phyloP scores from a whole-genome alignment of 441 rosid genomes.

The Adansonia madagascariensis region DNA sequence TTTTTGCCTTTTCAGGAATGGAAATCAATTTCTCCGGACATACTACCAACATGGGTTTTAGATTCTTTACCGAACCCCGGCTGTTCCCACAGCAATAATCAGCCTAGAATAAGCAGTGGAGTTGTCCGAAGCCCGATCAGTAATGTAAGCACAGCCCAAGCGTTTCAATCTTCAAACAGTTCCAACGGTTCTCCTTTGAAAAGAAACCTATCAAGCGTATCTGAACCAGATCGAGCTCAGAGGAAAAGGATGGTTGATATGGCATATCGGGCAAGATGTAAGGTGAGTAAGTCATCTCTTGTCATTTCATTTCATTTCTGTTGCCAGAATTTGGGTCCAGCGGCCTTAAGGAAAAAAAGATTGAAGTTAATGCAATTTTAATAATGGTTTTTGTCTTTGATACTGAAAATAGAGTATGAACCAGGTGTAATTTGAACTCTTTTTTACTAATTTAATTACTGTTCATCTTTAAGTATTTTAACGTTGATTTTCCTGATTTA shows the following conservation, averaged over 20 bases:
- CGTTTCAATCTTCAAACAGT: not conserved
- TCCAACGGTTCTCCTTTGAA: not conserved
- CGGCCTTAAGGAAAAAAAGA: not conserved
- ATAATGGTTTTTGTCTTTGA: not conserved
- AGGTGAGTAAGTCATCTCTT: not conserved
- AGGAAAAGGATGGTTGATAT: constrained; percentile 3
- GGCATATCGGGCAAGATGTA: constrained; percentile 10
- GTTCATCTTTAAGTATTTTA: not conserved
- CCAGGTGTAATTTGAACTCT: not conserved
- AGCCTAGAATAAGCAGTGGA: not conserved
- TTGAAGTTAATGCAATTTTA: not conserved
- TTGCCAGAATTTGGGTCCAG: constrained; percentile 1
- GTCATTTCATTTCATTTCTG: not conserved
- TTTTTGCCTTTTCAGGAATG: not conserved
- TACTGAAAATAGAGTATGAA: not conserved
- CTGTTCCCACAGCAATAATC: not conserved
- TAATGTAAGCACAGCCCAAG: not conserved
- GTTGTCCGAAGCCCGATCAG: not conserved
- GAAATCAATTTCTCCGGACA: not conserved
- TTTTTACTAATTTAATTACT: not conserved
- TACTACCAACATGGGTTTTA: too few relatives aligned
- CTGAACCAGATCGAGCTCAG: not conserved
- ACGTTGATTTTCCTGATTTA: not conserved
- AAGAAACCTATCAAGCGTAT: constrained; percentile 3
- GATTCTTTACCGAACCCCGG: too few relatives aligned